These are phyloP conservation scores for Nemania bipapillata DNA, from an alignment of 2,329 filamentous ascomycete species.

Conservation along the genomic window DNA sequence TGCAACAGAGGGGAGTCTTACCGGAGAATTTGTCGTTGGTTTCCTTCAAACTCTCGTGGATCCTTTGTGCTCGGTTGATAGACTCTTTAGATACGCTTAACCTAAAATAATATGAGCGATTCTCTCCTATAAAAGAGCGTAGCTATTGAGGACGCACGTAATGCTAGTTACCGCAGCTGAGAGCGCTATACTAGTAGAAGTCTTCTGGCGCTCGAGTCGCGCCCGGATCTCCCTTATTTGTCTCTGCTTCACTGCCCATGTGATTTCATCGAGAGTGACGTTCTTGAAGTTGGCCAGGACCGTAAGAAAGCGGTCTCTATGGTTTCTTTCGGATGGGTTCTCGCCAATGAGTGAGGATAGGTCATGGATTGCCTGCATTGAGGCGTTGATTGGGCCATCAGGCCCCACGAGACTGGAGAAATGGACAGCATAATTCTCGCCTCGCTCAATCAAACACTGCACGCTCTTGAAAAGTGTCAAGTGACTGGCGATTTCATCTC, in stretches of 20 bases:
- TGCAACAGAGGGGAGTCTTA: neutral
- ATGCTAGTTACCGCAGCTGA: neutral
- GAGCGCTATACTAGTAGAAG: constrained; percentile 12
- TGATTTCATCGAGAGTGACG: neutral
- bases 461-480: constrained; percentile 2
- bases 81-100: neutral
- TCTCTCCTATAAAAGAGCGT: neutral
- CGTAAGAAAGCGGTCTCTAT: neutral
- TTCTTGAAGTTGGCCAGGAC: neutral
- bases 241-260: constrained; percentile 1
- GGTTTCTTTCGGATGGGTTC: neutral
- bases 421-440: neutral
- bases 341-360: neutral
- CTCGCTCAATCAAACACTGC: neutral
- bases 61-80: neutral
- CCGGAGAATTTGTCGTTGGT: neutral
- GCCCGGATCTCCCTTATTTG: constrained; percentile 1
- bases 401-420: neutral
- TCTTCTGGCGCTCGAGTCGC: constrained; percentile 18
- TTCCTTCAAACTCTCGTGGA: neutral
- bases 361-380: neutral
- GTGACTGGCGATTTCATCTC: neutral
- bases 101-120: neutral
- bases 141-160: constrained; percentile 12
- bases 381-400: neutral